Conservation (phyloP, 108 stramenopile genomes). For the Aurantiochytrium sp. region DNA sequence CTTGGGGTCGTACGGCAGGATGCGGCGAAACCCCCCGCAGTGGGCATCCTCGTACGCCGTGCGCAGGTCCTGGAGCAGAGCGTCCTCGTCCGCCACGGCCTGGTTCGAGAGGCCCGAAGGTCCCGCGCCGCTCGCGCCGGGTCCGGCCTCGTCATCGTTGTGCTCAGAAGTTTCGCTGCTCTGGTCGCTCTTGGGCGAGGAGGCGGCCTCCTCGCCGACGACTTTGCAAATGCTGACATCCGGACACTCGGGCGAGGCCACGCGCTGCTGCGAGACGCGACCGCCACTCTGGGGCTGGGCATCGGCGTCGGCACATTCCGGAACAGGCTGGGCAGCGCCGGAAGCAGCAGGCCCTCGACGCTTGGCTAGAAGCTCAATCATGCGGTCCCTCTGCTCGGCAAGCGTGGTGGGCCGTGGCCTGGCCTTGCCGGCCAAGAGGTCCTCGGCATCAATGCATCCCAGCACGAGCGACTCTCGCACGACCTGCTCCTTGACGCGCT, state of each 20-base stretch:
- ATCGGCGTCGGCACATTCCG: no score
- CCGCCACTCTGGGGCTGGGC: no score
- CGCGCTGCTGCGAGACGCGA: no score
- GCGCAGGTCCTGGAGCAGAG: not conserved
- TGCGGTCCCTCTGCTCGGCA: not conserved
- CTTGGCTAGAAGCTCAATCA: not conserved
- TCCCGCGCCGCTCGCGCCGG: no score
- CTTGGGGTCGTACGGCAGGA: not conserved
- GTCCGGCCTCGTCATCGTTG: not conserved
- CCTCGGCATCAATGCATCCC: not conserved
- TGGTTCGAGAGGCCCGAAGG: no score
- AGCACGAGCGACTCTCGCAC: conserved; percentile 19
- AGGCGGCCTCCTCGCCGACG: no score
- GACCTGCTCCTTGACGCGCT: not conserved
- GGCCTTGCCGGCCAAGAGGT: not conserved
- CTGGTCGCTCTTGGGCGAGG: no score
- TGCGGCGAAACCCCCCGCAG: not conserved
- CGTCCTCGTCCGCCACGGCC: not conserved
- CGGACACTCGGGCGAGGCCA: no score
- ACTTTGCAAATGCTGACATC: not conserved
- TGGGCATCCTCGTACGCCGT: not conserved
- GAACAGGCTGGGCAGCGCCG: not conserved
- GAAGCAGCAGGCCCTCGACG: not conserved
- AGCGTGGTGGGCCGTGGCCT: not conserved
- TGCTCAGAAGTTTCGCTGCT: no score